These are phyloP conservation scores for Lumnitzera littorea DNA, from an alignment of 345 rosid species.

Conservation along the genomic window DNA sequence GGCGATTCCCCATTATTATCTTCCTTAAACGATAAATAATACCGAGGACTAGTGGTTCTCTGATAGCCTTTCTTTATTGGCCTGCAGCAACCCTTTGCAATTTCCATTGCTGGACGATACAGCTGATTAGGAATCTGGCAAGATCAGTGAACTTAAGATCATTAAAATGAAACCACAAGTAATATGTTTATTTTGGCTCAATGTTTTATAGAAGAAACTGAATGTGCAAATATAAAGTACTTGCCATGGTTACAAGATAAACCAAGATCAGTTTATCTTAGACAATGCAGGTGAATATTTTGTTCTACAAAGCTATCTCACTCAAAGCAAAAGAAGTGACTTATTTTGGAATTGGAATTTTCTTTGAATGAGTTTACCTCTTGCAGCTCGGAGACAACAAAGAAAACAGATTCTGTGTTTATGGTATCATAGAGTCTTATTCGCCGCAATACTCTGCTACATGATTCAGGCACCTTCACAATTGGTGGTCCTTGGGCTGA, in stretches of 20 bases:
- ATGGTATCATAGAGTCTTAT: slow-evolving; percentile 75
- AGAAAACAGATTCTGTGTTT: slow-evolving; percentile 59
- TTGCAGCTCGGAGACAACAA: slow-evolving; percentile 79
- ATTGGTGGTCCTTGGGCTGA: slow-evolving; percentile 34
- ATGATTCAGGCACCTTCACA: slow-evolving; percentile 49
- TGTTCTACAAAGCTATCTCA: too few relatives aligned
- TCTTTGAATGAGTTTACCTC: slow-evolving; percentile 36
- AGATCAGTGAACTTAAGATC: background rate
- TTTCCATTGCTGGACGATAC: slow-evolving; percentile 64
- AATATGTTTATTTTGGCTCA: background rate
- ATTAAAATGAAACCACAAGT: background rate
- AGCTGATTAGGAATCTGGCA: slow-evolving; percentile 53
- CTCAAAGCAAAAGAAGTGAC: too few relatives aligned
- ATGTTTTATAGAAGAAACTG: too few relatives aligned
- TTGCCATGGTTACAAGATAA: too few relatives aligned
- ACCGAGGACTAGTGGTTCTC: slow-evolving; percentile 46
- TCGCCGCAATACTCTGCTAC: slow-evolving; percentile 61
- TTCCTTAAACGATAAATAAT: slow-evolving; percentile 49
- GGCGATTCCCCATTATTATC: slow-evolving; percentile 25
- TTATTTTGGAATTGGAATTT: background rate
- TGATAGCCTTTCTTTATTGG: slow-evolving; percentile 53
- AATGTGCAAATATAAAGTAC: too few relatives aligned
- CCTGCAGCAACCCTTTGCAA: slow-evolving; percentile 62
- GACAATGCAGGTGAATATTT: too few relatives aligned
- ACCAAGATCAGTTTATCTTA: too few relatives aligned